Percentiles rank a stretch among this genome's conserved stretches.
phyloP scores from a whole-genome alignment of 768 basidiomycete species.

The Mycena alexandri region DNA sequence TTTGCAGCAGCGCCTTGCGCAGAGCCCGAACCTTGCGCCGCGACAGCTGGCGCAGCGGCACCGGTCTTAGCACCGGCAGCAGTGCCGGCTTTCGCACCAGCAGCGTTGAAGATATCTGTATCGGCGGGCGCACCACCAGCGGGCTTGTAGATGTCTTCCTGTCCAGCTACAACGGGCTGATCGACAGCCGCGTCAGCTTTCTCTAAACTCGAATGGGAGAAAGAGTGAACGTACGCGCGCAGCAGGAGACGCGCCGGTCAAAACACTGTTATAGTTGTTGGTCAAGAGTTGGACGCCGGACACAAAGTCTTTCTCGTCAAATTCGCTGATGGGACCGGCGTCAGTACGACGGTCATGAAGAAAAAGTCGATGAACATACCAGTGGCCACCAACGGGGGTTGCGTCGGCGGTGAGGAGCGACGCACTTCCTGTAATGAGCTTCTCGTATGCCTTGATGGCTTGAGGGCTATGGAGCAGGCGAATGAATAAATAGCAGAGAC shows the following conservation, averaged over 20 bases:
- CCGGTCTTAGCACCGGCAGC: not conserved
- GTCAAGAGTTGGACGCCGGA: constrained; percentile 45
- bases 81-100: not conserved
- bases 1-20: too few relatives aligned
- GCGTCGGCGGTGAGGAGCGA: constrained; percentile 44
- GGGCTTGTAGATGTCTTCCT: constrained; percentile 38
- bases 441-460: constrained; percentile 41
- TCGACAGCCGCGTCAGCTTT: not conserved
- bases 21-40: too few relatives aligned
- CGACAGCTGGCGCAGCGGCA: too few relatives aligned
- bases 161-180: constrained; percentile 40
- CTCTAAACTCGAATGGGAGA: not conserved
- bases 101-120: not conserved
- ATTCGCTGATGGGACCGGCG: constrained; percentile 37
- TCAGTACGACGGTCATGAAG: not conserved
- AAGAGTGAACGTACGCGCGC: constrained; percentile 37
- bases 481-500: not conserved
- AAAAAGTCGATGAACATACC: constrained; percentile 29
- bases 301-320: constrained; percentile 44
- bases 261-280: constrained; percentile 40
- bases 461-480: constrained; percentile 34
- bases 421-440: constrained; percentile 36
- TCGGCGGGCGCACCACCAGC: constrained; percentile 4
- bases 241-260: constrained; percentile 41
- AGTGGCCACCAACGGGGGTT: constrained; percentile 43